Conservation (phyloP, 768 basidiomycete species). For the Boletus patriciae region DNA sequence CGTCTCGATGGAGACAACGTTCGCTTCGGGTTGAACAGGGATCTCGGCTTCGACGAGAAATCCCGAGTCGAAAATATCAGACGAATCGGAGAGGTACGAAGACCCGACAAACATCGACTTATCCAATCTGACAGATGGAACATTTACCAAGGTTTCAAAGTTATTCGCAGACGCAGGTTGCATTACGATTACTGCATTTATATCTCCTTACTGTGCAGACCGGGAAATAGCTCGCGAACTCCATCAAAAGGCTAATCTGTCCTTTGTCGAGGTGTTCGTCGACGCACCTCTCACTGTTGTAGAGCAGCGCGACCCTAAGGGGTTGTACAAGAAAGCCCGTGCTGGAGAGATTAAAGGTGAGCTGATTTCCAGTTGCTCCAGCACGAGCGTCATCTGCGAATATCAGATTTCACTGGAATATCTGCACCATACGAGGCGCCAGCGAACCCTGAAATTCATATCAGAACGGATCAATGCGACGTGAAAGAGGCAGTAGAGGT, state of each 20-base stretch:
- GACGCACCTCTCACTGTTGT: conserved; percentile 89
- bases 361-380: conserved; percentile 9
- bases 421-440: conserved; percentile 97
- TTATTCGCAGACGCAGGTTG: conserved; percentile 88
- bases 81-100: conserved; percentile 85
- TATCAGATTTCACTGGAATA: conserved; percentile 95
- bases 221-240: conserved; percentile 78
- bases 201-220: conserved; percentile 94
- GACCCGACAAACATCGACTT: not conserved
- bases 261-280: conserved; percentile 92
- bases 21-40: conserved; percentile 94
- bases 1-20: conserved; percentile 96
- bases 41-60: conserved; percentile 89
- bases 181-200: conserved; percentile 92
- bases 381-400: conserved; percentile 6
- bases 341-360: conserved; percentile 94
- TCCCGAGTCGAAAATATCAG: conserved; percentile 96
- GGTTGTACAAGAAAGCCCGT: conserved; percentile 94
- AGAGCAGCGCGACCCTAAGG: conserved; percentile 94
- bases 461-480: conserved; percentile 79
- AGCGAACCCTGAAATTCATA: conserved; percentile 81
- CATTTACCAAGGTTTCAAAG: conserved; percentile 72
- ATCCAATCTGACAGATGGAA: conserved; percentile 12
- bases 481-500: conserved; percentile 75
- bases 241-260: conserved; percentile 68